phyloP scores from a whole-genome alignment of 2,329 filamentous ascomycete species.

The Colletotrichum endophyticum region DNA sequence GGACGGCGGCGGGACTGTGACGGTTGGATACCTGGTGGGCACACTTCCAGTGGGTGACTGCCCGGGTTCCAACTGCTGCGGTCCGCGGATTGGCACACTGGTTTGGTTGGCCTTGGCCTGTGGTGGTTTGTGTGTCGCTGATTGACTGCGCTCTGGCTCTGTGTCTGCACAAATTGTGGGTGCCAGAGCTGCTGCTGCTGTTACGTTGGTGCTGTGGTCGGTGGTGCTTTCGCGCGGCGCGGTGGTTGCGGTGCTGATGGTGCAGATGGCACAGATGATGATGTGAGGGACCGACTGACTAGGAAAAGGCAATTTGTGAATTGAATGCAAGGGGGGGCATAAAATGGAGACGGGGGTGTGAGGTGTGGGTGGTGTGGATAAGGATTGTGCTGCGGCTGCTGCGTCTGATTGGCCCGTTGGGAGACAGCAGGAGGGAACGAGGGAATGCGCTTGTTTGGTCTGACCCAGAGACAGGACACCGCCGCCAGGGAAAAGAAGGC shows the following conservation, averaged over 20 bases:
- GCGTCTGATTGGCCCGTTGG: not conserved
- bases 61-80: not conserved
- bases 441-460: constrained; percentile 15
- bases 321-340: constrained; percentile 16
- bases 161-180: not conserved
- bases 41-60: not conserved
- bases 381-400: not conserved
- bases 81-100: not conserved
- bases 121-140: not conserved
- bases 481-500: constrained; percentile 13
- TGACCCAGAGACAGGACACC: constrained; percentile 7
- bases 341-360: constrained; percentile 4
- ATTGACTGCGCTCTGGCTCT: not conserved
- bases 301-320: constrained; percentile 21
- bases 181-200: not conserved
- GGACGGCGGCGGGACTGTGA: not conserved
- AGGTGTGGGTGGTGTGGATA: constrained; percentile 7
- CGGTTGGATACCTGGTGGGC: not conserved
- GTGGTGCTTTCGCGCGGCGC: not conserved
- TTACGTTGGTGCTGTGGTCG: not conserved
- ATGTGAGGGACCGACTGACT: constrained; percentile 18
- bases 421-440: not conserved
- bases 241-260: not conserved
- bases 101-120: not conserved
- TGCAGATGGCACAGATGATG: not conserved